Conservation (phyloP, 495 filamentous ascomycete genomes). For the Penicillium canariense region DNA sequence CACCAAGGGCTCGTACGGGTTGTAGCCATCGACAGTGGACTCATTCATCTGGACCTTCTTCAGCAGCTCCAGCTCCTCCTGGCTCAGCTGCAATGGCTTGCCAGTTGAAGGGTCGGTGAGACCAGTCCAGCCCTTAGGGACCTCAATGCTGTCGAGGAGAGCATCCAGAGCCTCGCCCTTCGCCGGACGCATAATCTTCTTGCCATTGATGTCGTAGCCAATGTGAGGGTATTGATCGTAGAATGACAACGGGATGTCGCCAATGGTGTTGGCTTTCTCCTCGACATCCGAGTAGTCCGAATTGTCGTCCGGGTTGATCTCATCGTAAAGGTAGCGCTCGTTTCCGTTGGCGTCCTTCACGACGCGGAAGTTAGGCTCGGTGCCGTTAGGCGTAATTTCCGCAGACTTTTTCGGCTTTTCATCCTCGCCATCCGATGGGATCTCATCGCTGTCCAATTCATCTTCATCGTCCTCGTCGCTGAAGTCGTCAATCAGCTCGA, state of each 20-base stretch:
- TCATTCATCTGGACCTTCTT: slow-evolving; percentile 90
- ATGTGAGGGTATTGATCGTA: slow-evolving; percentile 98
- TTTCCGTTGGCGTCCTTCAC: slow-evolving; percentile 71
- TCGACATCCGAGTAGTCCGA: slow-evolving; percentile 88
- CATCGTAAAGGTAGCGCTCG: slow-evolving; percentile 72
- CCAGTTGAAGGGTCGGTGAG: slow-evolving; percentile 90
- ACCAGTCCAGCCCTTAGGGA: slow-evolving; percentile 98
- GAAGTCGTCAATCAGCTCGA: slow-evolving; percentile 47
- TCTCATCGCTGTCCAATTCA: slow-evolving; percentile 50
- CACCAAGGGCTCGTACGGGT: slow-evolving; percentile 88
- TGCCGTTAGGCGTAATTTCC: slow-evolving; percentile 16
- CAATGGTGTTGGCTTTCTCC: slow-evolving; percentile 82
- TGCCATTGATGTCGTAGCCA: slow-evolving; percentile 98
- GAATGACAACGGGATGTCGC: slow-evolving; percentile 88
- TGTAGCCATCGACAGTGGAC: slow-evolving; percentile 78
- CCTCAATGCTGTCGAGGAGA: slow-evolving; percentile 89
- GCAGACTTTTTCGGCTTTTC: slow-evolving; percentile 19
- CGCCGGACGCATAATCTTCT: slow-evolving; percentile 93
- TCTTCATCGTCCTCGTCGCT: slow-evolving; percentile 41
- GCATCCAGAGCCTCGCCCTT: slow-evolving; percentile 93
- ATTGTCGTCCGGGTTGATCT: slow-evolving; percentile 94
- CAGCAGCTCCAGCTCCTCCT: slow-evolving; percentile 85
- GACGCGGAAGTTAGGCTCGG: slow-evolving; percentile 44
- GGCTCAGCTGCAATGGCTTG: slow-evolving; percentile 81
- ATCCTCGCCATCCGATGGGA: slow-evolving; percentile 47